Conservation (phyloP, 2,329 filamentous ascomycete genomes). For the Hypomyces rosellus region DNA sequence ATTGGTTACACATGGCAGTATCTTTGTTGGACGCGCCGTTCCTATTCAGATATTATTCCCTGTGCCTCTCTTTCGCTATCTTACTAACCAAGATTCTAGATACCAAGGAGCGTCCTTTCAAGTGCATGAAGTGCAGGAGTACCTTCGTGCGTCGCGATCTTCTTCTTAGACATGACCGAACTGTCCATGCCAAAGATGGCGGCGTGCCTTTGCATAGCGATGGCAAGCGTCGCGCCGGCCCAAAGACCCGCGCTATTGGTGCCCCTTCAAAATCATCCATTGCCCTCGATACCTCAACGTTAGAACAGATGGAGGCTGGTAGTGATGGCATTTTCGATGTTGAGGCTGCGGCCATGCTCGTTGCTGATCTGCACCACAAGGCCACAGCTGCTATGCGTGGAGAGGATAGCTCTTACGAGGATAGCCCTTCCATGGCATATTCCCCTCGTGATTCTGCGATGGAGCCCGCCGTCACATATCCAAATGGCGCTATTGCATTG, state of each 20-base stretch:
- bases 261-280: conserved; percentile 70
- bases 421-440: conserved; percentile 59
- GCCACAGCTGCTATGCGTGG: conserved; percentile 64
- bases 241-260: conserved; percentile 58
- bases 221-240: conserved; percentile 73
- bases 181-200: conserved; percentile 96
- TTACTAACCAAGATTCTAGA: conserved; percentile 46
- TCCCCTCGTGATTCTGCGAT: conserved; percentile 66
- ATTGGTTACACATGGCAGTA: too few relatives aligned
- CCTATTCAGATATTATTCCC: background rate
- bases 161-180: conserved; percentile 92
- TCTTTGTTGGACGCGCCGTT: too few relatives aligned
- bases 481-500: conserved; percentile 71
- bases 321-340: conserved; percentile 90
- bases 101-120: conserved; percentile 98
- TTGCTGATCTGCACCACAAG: conserved; percentile 97
- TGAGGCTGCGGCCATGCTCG: conserved; percentile 96
- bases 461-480: conserved; percentile 71
- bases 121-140: conserved; percentile 95
- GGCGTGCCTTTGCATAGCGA: conserved; percentile 91
- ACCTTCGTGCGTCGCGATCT: conserved; percentile 97
- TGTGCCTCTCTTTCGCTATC: background rate
- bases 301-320: conserved; percentile 89
- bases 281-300: conserved; percentile 71
- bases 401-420: conserved; percentile 50